Conservation (phyloP, 371 early-diverging fungal species). For the Actinomortierella wolfii region DNA sequence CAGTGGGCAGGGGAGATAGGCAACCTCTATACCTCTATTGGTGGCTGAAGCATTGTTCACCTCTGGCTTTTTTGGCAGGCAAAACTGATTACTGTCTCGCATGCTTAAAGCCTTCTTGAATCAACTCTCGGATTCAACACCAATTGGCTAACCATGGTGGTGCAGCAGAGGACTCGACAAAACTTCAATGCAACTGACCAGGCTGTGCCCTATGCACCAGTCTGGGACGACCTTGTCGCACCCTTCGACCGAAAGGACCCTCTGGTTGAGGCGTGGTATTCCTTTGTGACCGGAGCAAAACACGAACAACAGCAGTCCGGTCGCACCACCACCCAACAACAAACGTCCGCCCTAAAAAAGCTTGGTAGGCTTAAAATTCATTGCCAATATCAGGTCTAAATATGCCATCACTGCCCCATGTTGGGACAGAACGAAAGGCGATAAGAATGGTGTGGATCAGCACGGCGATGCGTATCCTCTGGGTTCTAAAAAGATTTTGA, state of each 20-base stretch:
- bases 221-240: constrained; percentile 28
- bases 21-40: too few species aligned
- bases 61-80: too few species aligned
- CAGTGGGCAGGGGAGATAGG: too few species aligned
- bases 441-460: not conserved
- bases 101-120: too few species aligned
- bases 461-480: not conserved
- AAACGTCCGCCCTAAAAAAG: constrained; percentile 41
- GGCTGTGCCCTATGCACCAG: constrained; percentile 31
- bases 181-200: constrained; percentile 45
- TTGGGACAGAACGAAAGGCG: not conserved
- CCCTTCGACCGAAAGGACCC: constrained; percentile 32
- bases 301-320: constrained; percentile 44
- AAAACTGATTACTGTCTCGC: too few species aligned
- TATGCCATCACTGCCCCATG: too few species aligned
- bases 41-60: too few species aligned
- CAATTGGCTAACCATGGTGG: constrained; percentile 24
- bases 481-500: not conserved
- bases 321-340: constrained; percentile 41
- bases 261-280: constrained; percentile 30
- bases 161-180: constrained; percentile 46
- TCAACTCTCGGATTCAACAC: too few species aligned
- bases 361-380: constrained; percentile 20
- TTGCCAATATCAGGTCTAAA: too few species aligned
- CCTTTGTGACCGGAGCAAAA: constrained; percentile 28